phyloP scores from a whole-genome alignment of 2,329 filamentous ascomycete species.

The Paramyrothecium roridum region DNA sequence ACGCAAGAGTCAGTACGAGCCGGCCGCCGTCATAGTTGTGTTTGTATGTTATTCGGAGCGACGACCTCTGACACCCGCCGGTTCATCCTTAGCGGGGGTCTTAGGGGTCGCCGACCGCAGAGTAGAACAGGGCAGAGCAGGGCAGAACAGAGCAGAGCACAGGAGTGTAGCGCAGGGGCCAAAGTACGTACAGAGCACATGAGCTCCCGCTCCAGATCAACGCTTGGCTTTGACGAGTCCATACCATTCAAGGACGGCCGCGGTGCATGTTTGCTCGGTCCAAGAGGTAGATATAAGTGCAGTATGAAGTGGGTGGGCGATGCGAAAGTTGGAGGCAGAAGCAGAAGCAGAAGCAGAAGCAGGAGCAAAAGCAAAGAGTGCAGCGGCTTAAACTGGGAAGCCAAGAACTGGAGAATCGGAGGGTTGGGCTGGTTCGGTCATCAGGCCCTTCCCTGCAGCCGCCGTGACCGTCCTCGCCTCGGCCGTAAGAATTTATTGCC shows the following conservation, averaged over 20 bases:
- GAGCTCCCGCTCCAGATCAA: conserved; percentile 89
- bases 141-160: conserved; percentile 1
- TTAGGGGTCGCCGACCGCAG: background rate
- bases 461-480: too few relatives aligned
- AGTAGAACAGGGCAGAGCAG: conserved; percentile 3
- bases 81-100: background rate
- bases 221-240: conserved; percentile 47
- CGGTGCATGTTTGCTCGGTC: conserved; percentile 11
- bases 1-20: background rate
- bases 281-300: background rate
- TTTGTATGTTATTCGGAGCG: background rate
- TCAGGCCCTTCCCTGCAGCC: background rate
- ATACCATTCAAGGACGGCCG: conserved; percentile 23
- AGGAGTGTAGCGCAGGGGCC: background rate
- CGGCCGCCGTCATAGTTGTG: too few relatives aligned
- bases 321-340: conserved; percentile 7
- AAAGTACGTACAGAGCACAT: conserved; percentile 77
- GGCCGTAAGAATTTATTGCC: too few relatives aligned
- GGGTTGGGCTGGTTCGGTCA: background rate
- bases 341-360: background rate
- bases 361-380: background rate
- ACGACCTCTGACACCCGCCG: background rate
- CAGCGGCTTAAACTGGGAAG: background rate
- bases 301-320: background rate
- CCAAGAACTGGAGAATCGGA: background rate